Percentiles rank a stretch among this genome's conserved stretches.
These are phyloP conservation scores for Gynostemma pentaphyllum DNA, from an alignment of 306 rosid species.

Conservation along the genomic window DNA sequence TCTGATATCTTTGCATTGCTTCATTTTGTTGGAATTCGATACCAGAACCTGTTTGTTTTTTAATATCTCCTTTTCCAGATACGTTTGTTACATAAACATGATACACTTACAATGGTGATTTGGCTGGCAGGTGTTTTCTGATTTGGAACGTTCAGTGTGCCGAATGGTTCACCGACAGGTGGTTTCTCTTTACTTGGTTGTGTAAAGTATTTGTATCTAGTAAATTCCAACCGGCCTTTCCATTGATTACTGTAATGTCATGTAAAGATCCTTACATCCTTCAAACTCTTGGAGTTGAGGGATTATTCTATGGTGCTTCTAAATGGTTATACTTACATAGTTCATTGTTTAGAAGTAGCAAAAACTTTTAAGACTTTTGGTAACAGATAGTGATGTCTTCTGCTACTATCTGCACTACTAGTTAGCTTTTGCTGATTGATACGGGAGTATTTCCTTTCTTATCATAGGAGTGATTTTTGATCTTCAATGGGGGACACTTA, in stretches of 20 bases:
- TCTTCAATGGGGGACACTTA: too few species aligned
- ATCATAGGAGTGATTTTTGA: not conserved
- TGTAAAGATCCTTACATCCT: not conserved
- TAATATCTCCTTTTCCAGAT: too few species aligned
- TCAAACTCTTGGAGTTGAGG: not conserved
- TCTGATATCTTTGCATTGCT: not conserved
- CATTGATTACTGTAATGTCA: not conserved
- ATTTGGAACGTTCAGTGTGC: conserved; percentile 91
- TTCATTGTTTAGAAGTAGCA: not conserved
- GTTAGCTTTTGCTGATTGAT: not conserved
- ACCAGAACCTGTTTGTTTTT: conserved; percentile 14
- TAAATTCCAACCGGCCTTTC: not conserved
- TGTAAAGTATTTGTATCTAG: not conserved
- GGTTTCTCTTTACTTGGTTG: conserved; percentile 16
- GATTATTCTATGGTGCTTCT: not conserved
- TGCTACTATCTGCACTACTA: not conserved
- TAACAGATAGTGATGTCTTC: not conserved
- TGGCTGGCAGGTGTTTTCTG: conserved; percentile 72
- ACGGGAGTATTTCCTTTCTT: not conserved
- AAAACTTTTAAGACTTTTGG: not conserved
- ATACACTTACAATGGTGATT: conserved; percentile 12
- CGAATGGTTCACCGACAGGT: conserved; percentile 98
- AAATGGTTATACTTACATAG: not conserved
- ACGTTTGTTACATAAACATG: too few species aligned
- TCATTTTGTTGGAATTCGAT: not conserved